Conservation (phyloP, 2,329 filamentous ascomycete species). For the Pyrenophora teres region DNA sequence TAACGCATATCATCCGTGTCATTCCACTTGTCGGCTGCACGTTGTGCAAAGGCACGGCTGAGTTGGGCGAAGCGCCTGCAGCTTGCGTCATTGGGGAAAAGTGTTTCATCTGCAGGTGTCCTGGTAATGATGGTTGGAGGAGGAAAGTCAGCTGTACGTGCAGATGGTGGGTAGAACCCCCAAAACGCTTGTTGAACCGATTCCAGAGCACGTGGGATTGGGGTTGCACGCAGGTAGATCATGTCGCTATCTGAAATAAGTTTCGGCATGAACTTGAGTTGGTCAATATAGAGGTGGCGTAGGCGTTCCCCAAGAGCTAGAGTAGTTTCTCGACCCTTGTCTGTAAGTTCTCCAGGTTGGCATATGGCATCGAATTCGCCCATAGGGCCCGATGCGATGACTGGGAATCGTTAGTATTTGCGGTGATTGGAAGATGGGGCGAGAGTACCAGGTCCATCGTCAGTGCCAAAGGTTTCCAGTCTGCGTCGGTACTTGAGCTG, state of each 20-base stretch:
- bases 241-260: conserved; percentile 50
- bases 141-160: conserved; percentile 50
- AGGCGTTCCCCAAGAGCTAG: conserved; percentile 54
- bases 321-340: conserved; percentile 56
- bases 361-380: conserved; percentile 78
- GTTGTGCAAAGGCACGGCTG: conserved; percentile 53
- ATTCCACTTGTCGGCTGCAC: conserved; percentile 55
- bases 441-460: conserved; percentile 58
- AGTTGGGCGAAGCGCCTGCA: conserved; percentile 56
- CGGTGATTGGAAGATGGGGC: too few relatives aligned
- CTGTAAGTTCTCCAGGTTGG: conserved; percentile 56
- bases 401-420: conserved; percentile 23
- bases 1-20: conserved; percentile 79
- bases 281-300: conserved; percentile 56
- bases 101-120: conserved; percentile 54
- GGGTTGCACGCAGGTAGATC: conserved; percentile 55
- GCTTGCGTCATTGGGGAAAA: conserved; percentile 56
- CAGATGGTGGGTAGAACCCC: conserved; percentile 54
- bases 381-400: conserved; percentile 68
- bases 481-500: conserved; percentile 68
- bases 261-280: conserved; percentile 55
- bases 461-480: conserved; percentile 77
- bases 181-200: conserved; percentile 57
- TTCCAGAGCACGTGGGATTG: conserved; percentile 56
- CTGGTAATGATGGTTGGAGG: conserved; percentile 53